These are phyloP conservation scores for Limnanthes douglasii DNA, from an alignment of 345 rosid species.

Conservation along the genomic window DNA sequence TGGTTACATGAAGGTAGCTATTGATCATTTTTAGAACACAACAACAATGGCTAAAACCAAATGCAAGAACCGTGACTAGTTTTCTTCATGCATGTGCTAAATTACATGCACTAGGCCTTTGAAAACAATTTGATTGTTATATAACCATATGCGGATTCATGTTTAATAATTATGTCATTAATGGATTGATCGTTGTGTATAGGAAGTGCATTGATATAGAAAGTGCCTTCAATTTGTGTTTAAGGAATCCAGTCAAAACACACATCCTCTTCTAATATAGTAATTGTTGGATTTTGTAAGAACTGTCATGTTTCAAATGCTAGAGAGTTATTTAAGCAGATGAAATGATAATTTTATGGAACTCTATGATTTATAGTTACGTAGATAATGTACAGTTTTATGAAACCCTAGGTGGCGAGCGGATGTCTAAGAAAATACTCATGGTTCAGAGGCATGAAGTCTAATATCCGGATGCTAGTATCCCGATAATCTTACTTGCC, in stretches of 20 bases:
- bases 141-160: slow-evolving; percentile 29
- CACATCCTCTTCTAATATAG: slow-evolving; percentile 33
- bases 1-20: slow-evolving; percentile 34
- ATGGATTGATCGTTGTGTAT: slow-evolving; percentile 45
- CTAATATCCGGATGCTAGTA: no score
- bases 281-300: slow-evolving; percentile 47
- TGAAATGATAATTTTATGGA: slow-evolving; percentile 42
- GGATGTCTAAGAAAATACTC: no score
- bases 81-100: slow-evolving; percentile 60
- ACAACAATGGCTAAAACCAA: slow-evolving; percentile 24
- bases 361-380: slow-evolving; percentile 45
- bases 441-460: no score
- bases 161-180: slow-evolving; percentile 29
- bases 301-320: slow-evolving; percentile 31
- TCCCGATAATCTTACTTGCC: no score
- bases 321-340: slow-evolving; percentile 21
- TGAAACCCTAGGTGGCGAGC: slow-evolving; percentile 30
- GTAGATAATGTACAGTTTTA: slow-evolving; percentile 22
- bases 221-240: slow-evolving; percentile 32
- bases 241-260: slow-evolving; percentile 24
- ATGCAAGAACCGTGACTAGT: slow-evolving; percentile 41
- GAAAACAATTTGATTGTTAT: slow-evolving; percentile 38
- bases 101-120: slow-evolving; percentile 22
- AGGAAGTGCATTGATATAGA: slow-evolving; percentile 42
- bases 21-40: slow-evolving; percentile 30